These are phyloP conservation scores for Trypethelium eluteriae DNA, from an alignment of 495 filamentous ascomycete genomes.

Conservation along the genomic window DNA sequence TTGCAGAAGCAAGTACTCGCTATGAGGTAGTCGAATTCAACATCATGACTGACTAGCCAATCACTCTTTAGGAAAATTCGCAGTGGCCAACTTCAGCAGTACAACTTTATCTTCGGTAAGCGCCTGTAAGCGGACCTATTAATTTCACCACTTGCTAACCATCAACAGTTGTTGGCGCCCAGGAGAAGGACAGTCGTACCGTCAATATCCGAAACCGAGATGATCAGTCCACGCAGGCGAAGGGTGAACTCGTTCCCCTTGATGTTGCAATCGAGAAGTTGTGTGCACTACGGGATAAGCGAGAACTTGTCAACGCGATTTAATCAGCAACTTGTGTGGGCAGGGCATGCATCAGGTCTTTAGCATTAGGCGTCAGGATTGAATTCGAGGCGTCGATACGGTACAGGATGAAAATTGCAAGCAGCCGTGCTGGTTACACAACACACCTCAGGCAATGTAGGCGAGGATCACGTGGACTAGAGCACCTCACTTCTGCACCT, in stretches of 20 bases:
- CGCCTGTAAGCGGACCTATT: conserved; percentile 2
- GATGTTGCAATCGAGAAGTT: conserved; percentile 74
- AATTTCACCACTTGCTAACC: not conserved
- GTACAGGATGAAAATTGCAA: not conserved
- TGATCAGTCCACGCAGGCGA: conserved; percentile 70
- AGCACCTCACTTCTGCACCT: not conserved
- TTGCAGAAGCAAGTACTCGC: conserved; percentile 56
- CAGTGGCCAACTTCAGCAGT: conserved; percentile 75
- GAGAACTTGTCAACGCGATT: conserved; percentile 6
- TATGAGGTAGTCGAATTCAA: too few relatives aligned
- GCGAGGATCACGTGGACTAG: not conserved
- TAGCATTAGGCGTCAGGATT: not conserved
- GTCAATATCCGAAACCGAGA: conserved; percentile 92
- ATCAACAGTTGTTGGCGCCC: conserved; percentile 67
- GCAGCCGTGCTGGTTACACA: not conserved
- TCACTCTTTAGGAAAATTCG: conserved; percentile 57
- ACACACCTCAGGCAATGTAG: not conserved
- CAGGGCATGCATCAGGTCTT: too few relatives aligned
- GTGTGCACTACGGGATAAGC: conserved; percentile 53
- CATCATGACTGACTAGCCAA: too few relatives aligned
- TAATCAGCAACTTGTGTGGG: not conserved
- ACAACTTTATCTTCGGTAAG: conserved; percentile 84
- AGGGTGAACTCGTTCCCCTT: conserved; percentile 62
- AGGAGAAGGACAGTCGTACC: conserved; percentile 64
- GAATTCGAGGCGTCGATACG: not conserved